Evolutionary conservation across 768 basidiomycete genomes (phyloP), one percentile per base, ranked within the genome.

Genomic region (Clitopilus passeckerianus): DNA sequence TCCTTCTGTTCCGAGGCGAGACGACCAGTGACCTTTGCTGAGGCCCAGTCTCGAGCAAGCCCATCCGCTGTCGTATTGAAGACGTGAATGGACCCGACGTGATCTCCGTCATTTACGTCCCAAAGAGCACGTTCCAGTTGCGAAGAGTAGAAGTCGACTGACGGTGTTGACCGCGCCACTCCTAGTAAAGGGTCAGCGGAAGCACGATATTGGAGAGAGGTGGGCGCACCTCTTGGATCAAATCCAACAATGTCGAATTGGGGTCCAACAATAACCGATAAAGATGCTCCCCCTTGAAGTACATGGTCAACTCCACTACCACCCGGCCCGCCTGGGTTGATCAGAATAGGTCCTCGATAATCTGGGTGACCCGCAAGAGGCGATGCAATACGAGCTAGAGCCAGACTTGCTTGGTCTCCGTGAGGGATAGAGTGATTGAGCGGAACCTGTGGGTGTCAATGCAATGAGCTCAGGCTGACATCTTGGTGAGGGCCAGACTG

Each of bases 271-370:
- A 77, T 64, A 1, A 57, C 35, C 6, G 68, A 64, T 8, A 81
- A 55, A 0, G 57, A 33, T 8, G 64, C 60, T 1, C 73, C 79
- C 0, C 30, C 1, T 5, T 10, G 15, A 2, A 64, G 24, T 20
- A 76, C 60, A 0, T 72, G 23, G 6, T 68, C 65, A 6, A 80
- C 73, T 2, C 80, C 79, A 57, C 77, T 76, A 2, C 74, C 76
- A 6, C 80, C 80, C 1, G 80, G 80, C 0, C 81, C 80, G 14
- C 80, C 78, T 1, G 79, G 80, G 56, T 80, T 81, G 62, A 78
- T 70, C 2, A 81, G 63, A 12, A 81, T 67, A 0, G 79, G 79
- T 0, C 80, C 80, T 22, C 73, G 74, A 59, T 80, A 81, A 6
- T 69, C 63, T 6, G 64, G 59, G 0, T 71, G 71, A 14, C 43